Evolutionary conservation across 2,329 filamentous ascomycete genomes (phyloP).

Genomic region (Xylariaceae sp.): DNA sequence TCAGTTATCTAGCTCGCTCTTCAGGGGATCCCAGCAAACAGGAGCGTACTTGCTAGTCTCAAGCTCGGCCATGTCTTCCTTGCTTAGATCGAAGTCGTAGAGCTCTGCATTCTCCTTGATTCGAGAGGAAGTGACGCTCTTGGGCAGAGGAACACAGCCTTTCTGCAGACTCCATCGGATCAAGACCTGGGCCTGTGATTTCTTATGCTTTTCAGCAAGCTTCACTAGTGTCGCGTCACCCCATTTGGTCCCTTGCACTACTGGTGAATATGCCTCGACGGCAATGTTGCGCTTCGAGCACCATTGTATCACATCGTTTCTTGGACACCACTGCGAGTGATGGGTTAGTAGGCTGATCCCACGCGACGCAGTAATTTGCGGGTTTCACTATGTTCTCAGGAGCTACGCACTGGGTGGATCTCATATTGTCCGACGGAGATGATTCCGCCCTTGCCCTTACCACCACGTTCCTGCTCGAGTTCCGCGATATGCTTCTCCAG

Average conservation of each 20-base stretch:
- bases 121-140: constrained; percentile 64
- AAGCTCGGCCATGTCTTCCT: constrained; percentile 47
- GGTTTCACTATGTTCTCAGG: too few relatives aligned
- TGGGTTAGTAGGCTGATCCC: too few relatives aligned
- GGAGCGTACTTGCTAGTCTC: constrained; percentile 50
- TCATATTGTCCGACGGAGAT: constrained; percentile 86
- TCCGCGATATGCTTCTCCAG: constrained; percentile 55
- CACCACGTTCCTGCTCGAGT: constrained; percentile 57
- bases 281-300: constrained; percentile 59
- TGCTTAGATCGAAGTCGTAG: constrained; percentile 51
- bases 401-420: constrained; percentile 58
- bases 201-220: constrained; percentile 68
- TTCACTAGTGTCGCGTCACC: constrained; percentile 61
- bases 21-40: constrained; percentile 53
- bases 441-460: constrained; percentile 62
- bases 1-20: too few relatives aligned
- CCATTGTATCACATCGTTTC: constrained; percentile 78
- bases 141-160: constrained; percentile 67
- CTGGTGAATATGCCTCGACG: constrained; percentile 59
- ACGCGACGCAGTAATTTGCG: too few relatives aligned
- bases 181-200: constrained; percentile 71
- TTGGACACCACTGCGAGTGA: constrained; percentile 57
- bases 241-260: constrained; percentile 65
- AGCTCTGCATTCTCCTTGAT: constrained; percentile 60
- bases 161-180: constrained; percentile 81